Percentiles rank a stretch among this genome's conserved stretches.
Evolutionary conservation across 2,329 filamentous ascomycete genomes (phyloP).

Genomic region (Aspergillus chevalieri): DNA sequence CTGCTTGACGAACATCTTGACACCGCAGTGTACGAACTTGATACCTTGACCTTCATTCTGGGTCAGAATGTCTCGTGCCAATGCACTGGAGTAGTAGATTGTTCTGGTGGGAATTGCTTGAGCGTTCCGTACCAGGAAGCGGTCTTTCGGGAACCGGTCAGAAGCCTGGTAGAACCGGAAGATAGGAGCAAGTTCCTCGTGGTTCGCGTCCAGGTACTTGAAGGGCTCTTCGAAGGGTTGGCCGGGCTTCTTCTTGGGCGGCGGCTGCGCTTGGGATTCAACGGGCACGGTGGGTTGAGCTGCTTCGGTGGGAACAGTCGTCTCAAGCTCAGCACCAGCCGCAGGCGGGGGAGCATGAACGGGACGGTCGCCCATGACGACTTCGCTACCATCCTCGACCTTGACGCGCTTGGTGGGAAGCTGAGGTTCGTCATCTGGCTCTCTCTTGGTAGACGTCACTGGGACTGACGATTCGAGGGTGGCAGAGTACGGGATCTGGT

Average conservation of each 20-base stretch:
- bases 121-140: conserved; percentile 94
- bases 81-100: conserved; percentile 87
- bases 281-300: conserved; percentile 14
- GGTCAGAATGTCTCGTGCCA: conserved; percentile 77
- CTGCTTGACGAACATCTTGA: conserved; percentile 99
- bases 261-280: conserved; percentile 12
- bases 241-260: conserved; percentile 33
- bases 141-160: conserved; percentile 74
- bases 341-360: conserved; percentile 29
- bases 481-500: conserved; percentile 28
- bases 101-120: conserved; percentile 82
- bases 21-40: conserved; percentile 92
- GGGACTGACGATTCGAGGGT: conserved; percentile 20
- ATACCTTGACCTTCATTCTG: conserved; percentile 86
- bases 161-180: conserved; percentile 81
- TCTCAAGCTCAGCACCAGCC: conserved; percentile 17
- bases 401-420: conserved; percentile 42
- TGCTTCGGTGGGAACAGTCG: conserved; percentile 17
- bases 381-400: conserved; percentile 33
- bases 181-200: conserved; percentile 71
- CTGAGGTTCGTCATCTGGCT: conserved; percentile 30
- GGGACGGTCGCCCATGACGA: conserved; percentile 32
- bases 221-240: conserved; percentile 79
- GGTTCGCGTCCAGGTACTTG: conserved; percentile 73
- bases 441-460: conserved; percentile 25